Evolutionary conservation across 768 basidiomycete genomes (phyloP).

Genomic region (Candolleomyces aberdarensis): DNA sequence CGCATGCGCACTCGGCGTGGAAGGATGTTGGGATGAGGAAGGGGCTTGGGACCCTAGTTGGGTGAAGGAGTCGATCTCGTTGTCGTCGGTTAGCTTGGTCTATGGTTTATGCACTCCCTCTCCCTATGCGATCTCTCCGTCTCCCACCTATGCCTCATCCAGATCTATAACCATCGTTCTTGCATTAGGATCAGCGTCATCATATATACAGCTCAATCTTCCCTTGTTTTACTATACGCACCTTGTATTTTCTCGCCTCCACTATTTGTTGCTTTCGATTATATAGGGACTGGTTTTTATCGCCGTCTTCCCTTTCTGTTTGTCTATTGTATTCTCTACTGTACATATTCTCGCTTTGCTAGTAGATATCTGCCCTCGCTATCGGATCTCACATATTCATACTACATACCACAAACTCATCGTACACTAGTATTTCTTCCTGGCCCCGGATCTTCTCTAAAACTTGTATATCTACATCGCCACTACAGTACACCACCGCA

Average conservation of each 20-base stretch:
- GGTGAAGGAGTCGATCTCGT: background rate
- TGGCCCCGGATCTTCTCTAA: no score
- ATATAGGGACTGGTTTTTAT: background rate
- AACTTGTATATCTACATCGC: no score
- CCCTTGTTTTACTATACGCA: no score
- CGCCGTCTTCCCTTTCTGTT: background rate
- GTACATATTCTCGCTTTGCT: background rate
- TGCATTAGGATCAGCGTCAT: no score
- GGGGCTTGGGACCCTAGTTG: background rate
- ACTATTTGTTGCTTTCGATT: background rate
- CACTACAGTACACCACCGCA: no score
- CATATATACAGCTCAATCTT: no score
- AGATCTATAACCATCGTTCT: no score
- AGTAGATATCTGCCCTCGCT: background rate
- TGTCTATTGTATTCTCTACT: background rate
- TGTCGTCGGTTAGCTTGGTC: background rate
- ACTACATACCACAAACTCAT: no score
- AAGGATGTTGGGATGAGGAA: background rate
- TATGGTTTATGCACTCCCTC: conserved; percentile 7
- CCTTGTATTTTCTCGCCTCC: background rate
- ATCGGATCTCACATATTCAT: background rate
- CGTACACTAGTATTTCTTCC: no score
- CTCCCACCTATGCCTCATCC: no score
- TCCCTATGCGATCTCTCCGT: background rate
- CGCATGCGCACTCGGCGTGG: background rate